These are phyloP conservation scores for Pseudopyricularia cyperi DNA, from an alignment of 2,329 filamentous ascomycete species.

Conservation along the genomic window DNA sequence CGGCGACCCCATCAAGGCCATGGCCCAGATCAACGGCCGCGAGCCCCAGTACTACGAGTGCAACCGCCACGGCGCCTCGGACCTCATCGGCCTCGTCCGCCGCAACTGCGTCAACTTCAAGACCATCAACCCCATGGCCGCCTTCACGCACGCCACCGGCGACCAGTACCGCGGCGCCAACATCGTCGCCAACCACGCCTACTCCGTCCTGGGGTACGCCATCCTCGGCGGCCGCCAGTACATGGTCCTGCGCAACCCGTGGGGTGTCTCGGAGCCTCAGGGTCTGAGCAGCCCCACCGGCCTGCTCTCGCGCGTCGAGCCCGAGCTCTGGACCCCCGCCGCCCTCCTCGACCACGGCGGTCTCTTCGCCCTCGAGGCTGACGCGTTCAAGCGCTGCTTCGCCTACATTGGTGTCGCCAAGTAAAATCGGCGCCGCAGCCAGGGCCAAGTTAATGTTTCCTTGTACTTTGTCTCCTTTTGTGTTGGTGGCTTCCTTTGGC, in stretches of 20 bases:
- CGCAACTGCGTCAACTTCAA: slow-evolving; percentile 24
- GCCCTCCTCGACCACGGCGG: slow-evolving; percentile 8
- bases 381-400: slow-evolving; percentile 6
- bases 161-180: slow-evolving; percentile 24
- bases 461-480: neutral
- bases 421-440: neutral
- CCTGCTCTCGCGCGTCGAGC: slow-evolving; percentile 21
- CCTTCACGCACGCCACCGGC: slow-evolving; percentile 24
- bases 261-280: slow-evolving; percentile 27
- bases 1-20: slow-evolving; percentile 30
- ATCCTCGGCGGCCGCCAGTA: slow-evolving; percentile 3
- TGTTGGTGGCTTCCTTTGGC: neutral
- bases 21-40: slow-evolving; percentile 24
- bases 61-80: slow-evolving; percentile 5
- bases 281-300: slow-evolving; percentile 25
- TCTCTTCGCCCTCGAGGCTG: slow-evolving; percentile 11
- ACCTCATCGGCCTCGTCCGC: slow-evolving; percentile 25
- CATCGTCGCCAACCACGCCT: slow-evolving; percentile 30
- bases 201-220: slow-evolving; percentile 27
- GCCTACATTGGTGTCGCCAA: slow-evolving; percentile 3
- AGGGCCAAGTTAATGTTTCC: neutral
- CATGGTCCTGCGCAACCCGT: slow-evolving; percentile 26
- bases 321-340: slow-evolving; percentile 8
- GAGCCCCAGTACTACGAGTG: slow-evolving; percentile 2
- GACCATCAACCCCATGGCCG: slow-evolving; percentile 27